Evolutionary conservation across 148 eudicot genomes (phyloP).

Genomic region (Rhododendron griersonianum): DNA sequence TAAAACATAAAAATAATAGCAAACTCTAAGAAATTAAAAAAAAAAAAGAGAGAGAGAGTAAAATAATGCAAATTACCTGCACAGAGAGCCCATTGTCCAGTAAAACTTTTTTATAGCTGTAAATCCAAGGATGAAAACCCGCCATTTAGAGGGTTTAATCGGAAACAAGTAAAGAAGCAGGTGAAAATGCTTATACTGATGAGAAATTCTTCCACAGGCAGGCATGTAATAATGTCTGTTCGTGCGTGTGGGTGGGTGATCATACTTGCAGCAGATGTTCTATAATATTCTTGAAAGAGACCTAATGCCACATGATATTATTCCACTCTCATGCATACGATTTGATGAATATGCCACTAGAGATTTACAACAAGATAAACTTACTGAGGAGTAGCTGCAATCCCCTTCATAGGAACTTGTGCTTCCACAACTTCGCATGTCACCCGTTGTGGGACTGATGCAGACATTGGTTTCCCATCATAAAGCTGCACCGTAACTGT

Average conservation of each 20-base stretch:
- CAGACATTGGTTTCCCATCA: conserved; percentile 78
- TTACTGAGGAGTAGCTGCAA: conserved; percentile 75
- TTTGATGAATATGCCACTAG: background rate
- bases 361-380: conserved; percentile 18
- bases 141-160: background rate
- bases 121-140: conserved; percentile 6
- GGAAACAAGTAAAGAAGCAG: background rate
- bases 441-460: conserved; percentile 78
- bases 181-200: background rate
- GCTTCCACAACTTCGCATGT: conserved; percentile 89
- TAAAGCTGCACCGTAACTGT: conserved; percentile 58
- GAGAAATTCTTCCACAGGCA: background rate
- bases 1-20: background rate
- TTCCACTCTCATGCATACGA: background rate
- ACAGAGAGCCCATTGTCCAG: conserved; percentile 89
- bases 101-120: conserved; percentile 80
- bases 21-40: background rate
- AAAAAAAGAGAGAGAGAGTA: background rate
- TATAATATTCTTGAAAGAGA: background rate
- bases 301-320: background rate
- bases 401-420: conserved; percentile 64
- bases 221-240: background rate
- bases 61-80: conserved; percentile 42
- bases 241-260: background rate
- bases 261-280: background rate